Conservation (phyloP, 2,329 filamentous ascomycete species). For the Geosmithia putterillii region DNA sequence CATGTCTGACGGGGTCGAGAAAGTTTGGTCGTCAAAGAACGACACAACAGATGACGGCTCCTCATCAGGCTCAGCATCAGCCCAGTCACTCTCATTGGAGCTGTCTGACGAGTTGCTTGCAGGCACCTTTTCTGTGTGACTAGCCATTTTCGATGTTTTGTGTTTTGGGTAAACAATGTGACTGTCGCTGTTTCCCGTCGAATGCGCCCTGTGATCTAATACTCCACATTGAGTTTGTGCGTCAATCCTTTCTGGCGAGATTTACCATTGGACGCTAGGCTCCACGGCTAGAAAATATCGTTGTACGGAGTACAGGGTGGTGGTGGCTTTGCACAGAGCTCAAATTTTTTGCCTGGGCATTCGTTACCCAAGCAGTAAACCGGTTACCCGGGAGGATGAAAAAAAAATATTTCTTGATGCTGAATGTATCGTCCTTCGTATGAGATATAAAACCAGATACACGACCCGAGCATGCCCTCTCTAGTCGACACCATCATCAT, state of each 20-base stretch:
- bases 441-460: neutral
- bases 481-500: constrained; percentile 2
- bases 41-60: constrained; percentile 51
- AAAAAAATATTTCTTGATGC: neutral
- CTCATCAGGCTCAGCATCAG: constrained; percentile 49
- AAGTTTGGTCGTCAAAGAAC: constrained; percentile 54
- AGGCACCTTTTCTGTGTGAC: constrained; percentile 11
- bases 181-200: neutral
- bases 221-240: neutral
- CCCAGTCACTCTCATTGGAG: constrained; percentile 35
- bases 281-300: neutral
- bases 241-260: neutral
- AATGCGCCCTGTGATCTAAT: neutral
- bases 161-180: neutral
- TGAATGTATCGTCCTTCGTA: neutral
- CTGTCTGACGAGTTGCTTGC: constrained; percentile 11
- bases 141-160: constrained; percentile 10
- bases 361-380: neutral
- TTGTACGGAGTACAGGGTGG: neutral
- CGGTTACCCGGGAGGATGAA: neutral
- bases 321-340: neutral
- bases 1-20: constrained; percentile 52
- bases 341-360: neutral
- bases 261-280: neutral
- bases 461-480: neutral